Conservation (phyloP, 208 protist genomes). For the Acanthamoeba culbertsoni region DNA sequence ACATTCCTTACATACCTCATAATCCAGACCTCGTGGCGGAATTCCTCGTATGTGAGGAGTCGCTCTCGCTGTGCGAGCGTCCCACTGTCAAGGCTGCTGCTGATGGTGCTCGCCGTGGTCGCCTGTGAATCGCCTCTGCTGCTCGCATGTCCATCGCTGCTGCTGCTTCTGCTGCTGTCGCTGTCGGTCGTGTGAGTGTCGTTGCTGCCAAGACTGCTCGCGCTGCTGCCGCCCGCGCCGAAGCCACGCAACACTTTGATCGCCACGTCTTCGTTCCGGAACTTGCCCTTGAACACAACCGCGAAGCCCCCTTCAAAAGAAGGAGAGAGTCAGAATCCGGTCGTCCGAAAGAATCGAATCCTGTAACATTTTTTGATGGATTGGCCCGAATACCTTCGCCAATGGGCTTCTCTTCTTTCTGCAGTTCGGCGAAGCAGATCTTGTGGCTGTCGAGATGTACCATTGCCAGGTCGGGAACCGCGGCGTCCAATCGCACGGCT, state of each 20-base stretch:
- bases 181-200: neutral
- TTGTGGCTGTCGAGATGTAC: neutral
- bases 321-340: neutral
- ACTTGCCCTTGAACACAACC: neutral
- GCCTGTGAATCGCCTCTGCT: too few relatives aligned
- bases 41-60: constrained; percentile 14
- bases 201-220: too few relatives aligned
- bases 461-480: constrained; percentile 34
- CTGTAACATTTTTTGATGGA: neutral
- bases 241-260: constrained; percentile 27
- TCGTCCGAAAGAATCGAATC: too few relatives aligned
- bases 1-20: neutral
- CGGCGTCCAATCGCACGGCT: constrained; percentile 4
- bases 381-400: neutral
- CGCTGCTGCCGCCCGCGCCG: neutral
- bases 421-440: neutral
- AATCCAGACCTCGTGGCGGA: constrained; percentile 57
- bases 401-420: neutral
- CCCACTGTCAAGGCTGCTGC: too few relatives aligned
- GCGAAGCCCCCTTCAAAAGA: constrained; percentile 9
- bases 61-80: too few relatives aligned
- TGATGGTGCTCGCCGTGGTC: too few relatives aligned
- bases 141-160: too few relatives aligned
- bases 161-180: too few relatives aligned
- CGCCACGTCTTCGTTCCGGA: neutral